Conservation (phyloP, 2,329 filamentous ascomycete species). For the Bipolaris bicolor region DNA sequence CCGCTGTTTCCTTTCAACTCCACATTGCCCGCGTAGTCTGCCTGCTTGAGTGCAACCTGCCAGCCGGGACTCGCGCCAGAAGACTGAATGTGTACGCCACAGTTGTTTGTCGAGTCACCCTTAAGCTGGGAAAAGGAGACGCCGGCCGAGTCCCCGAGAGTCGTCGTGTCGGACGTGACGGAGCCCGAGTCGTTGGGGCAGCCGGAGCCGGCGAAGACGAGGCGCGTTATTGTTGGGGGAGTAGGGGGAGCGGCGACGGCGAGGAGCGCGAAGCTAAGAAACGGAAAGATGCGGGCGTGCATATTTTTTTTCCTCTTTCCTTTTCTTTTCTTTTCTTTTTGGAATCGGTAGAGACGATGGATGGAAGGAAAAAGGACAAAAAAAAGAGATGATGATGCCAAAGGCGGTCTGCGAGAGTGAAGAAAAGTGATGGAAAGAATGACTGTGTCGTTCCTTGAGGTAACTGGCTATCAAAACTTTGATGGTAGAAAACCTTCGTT, state of each 20-base stretch:
- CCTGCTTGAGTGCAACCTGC: constrained; percentile 38
- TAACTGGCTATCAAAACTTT: too few species aligned
- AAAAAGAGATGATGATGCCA: not conserved
- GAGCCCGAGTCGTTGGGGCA: constrained; percentile 37
- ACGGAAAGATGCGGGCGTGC: constrained; percentile 23
- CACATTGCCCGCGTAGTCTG: constrained; percentile 33
- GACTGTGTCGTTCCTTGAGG: too few species aligned
- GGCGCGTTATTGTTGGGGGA: constrained; percentile 32
- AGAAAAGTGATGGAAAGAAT: too few species aligned
- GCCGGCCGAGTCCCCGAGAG: constrained; percentile 30
- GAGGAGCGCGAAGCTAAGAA: constrained; percentile 16
- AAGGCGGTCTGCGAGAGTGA: not conserved
- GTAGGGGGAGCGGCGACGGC: constrained; percentile 27
- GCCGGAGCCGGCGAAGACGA: constrained; percentile 36
- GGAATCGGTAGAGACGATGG: not conserved
- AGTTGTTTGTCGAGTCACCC: constrained; percentile 36
- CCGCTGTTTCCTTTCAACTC: constrained; percentile 30
- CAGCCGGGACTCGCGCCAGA: constrained; percentile 33
- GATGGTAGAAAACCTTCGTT: too few species aligned
- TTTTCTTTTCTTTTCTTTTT: not conserved
- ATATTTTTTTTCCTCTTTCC: not conserved
- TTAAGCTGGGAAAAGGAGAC: constrained; percentile 35
- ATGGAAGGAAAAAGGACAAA: not conserved
- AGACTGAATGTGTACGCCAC: constrained; percentile 39
- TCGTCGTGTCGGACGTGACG: constrained; percentile 21